A percentile compares a stretch with the other conserved stretches of the same genome.
These are phyloP conservation scores for Hexamita inflata DNA, from an alignment of 208 protist genomes.

Conservation along the genomic window DNA sequence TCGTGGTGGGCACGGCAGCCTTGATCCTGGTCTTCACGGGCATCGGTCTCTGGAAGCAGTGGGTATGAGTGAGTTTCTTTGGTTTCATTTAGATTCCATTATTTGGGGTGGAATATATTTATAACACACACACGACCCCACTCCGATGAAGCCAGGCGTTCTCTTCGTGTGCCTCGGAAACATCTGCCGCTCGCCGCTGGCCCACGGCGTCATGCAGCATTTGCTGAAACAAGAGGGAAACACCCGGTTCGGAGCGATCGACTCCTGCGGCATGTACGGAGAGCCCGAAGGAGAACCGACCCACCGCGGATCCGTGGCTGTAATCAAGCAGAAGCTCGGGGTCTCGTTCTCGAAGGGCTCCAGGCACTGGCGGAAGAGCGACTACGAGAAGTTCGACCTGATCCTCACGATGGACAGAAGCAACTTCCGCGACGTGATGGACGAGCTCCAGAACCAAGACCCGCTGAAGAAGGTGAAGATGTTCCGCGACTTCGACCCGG, in stretches of 20 bases:
- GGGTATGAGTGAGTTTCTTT: no score
- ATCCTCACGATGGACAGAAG: conserved; percentile 36
- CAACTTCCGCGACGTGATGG: conserved; percentile 23
- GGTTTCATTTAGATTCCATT: no score
- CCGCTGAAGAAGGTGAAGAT: neutral
- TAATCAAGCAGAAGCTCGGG: conserved; percentile 2
- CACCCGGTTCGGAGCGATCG: conserved; percentile 1
- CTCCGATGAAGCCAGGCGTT: no score
- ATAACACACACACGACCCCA: no score
- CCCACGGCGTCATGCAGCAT: conserved; percentile 27
- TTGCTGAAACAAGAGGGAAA: conserved; percentile 11
- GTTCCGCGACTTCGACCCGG: conserved; percentile 4
- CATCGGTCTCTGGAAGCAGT: no score
- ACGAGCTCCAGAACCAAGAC: neutral
- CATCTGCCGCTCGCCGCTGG: conserved; percentile 43
- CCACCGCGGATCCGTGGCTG: conserved; percentile 1
- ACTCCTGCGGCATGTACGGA: conserved; percentile 37
- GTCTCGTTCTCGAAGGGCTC: conserved; percentile 30
- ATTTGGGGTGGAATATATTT: no score
- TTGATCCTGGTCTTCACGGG: no score
- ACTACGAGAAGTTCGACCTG: conserved; percentile 40
- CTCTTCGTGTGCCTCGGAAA: conserved; percentile 44
- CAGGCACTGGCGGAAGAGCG: conserved; percentile 30
- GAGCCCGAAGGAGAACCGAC: conserved; percentile 28
- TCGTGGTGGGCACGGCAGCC: no score